A percentile compares a stretch with the other conserved stretches of the same genome.
phyloP scores from a whole-genome alignment of 2,329 filamentous ascomycete species.

The Trichophyton benhamiae region DNA sequence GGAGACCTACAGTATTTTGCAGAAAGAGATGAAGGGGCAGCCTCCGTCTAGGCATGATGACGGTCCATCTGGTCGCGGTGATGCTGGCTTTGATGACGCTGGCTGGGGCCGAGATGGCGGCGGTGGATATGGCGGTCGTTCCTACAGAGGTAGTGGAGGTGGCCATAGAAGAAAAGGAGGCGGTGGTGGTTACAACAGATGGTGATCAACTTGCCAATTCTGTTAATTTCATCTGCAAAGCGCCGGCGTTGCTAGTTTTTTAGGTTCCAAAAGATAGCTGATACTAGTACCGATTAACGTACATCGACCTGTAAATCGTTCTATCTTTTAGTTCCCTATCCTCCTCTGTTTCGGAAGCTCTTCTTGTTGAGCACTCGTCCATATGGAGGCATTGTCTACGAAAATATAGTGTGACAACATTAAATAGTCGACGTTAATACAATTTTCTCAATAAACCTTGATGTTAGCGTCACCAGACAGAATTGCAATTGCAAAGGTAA shows the following conservation, averaged over 20 bases:
- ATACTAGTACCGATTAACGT: not conserved
- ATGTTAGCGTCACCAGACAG: not conserved
- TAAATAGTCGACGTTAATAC: too few species aligned
- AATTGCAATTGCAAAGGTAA: not conserved
- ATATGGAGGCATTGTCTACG: too few species aligned
- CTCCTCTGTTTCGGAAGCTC: too few species aligned
- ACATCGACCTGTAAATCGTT: not conserved
- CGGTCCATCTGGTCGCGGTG: conserved; percentile 30
- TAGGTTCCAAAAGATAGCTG: not conserved
- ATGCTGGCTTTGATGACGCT: conserved; percentile 42
- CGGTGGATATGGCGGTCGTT: conserved; percentile 25
- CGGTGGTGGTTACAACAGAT: conserved; percentile 25
- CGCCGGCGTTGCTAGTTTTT: conserved; percentile 26
- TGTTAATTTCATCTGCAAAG: conserved; percentile 25
- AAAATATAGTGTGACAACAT: too few species aligned
- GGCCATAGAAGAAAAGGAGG: conserved; percentile 28
- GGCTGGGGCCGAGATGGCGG: conserved; percentile 41
- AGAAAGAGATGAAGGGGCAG: conserved; percentile 70
- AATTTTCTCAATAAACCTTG: too few species aligned
- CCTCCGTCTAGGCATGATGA: conserved; percentile 46
- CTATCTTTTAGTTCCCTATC: too few species aligned
- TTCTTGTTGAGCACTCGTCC: too few species aligned
- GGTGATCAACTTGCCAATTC: conserved; percentile 12
- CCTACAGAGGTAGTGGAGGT: conserved; percentile 27
- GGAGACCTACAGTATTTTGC: conserved; percentile 77